Evolutionary conservation across 306 rosid genomes (phyloP).

Genomic region (Erythrophleum fordii): DNA sequence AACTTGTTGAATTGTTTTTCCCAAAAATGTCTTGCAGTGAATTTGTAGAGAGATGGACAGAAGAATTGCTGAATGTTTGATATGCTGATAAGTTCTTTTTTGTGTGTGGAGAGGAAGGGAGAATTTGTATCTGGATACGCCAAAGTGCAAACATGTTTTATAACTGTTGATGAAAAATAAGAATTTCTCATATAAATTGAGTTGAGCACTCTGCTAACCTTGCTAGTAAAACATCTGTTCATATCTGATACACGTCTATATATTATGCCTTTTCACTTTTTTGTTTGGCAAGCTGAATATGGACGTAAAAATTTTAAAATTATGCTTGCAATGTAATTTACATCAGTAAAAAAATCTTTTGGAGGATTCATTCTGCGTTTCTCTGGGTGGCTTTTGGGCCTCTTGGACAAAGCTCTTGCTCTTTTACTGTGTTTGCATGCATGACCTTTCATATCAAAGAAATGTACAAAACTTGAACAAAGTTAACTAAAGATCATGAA

Average conservation of each 20-base stretch:
- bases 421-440: background rate
- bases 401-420: background rate
- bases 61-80: background rate
- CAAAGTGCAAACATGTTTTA: background rate
- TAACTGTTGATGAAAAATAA: background rate
- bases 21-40: background rate
- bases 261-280: background rate
- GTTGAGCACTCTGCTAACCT: background rate
- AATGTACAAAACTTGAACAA: background rate
- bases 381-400: background rate
- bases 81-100: background rate
- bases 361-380: background rate
- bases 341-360: background rate
- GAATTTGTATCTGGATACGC: background rate
- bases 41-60: background rate
- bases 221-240: background rate
- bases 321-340: background rate
- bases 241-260: background rate
- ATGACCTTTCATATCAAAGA: background rate
- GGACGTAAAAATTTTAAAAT: background rate
- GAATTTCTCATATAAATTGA: background rate
- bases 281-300: background rate
- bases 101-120: background rate
- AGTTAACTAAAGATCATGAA: background rate
- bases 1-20: background rate